Base-by-base conservation (phyloP, 208 protist genomes). In the Leishmania aethiopica region DNA sequence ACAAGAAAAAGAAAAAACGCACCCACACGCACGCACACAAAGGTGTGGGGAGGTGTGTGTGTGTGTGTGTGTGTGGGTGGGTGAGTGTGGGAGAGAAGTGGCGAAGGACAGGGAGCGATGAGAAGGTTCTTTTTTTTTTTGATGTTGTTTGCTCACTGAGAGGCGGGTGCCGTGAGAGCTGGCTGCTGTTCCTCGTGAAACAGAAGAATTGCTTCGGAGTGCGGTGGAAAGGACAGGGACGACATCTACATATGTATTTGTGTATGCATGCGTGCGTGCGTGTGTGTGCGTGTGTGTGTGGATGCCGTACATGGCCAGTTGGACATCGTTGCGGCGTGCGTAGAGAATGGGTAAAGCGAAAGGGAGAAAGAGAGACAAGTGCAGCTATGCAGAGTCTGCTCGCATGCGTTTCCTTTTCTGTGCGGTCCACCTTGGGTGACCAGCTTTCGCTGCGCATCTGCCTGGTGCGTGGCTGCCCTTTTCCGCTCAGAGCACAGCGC, bases 241-340 rank as follows among this genome's bases (percentile, higher is more conserved):
- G n/a, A 45, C 17, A 70, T 70, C 5, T 28, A 25, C 28, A 70
- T 28, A 67, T 11, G 15, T 3, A 64, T 64, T 32, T 64, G 64
- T 42, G 19, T 42, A 42, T 40, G 13, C 32, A 69, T 74, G 70
- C 60, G 74, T 74, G 42, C 69, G 19, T 51, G 78, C 51, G 64
- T 77, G 64, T n/a, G 11, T 51, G 37, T 73, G 69, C 59, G 73
- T 73, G 42, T 75, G 17, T 64, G 78, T 67, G 64, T 77, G 64
- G n/a, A 53, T 76, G 78, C 17, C 49, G 15, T 32, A 47, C 17
- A 45, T 7, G 40, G 19, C 13, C 45, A 78, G 78, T 35, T 17
- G 47, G 77, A 49, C 42, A 0, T 17, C 57, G 51, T 57, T 32
- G n/a, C 5, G 25, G 40, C 25, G 22, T n/a, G 55, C 25, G 32